These are phyloP conservation scores for Penicillium sp. DNA, from an alignment of 2,329 filamentous ascomycete species.

Conservation along the genomic window DNA sequence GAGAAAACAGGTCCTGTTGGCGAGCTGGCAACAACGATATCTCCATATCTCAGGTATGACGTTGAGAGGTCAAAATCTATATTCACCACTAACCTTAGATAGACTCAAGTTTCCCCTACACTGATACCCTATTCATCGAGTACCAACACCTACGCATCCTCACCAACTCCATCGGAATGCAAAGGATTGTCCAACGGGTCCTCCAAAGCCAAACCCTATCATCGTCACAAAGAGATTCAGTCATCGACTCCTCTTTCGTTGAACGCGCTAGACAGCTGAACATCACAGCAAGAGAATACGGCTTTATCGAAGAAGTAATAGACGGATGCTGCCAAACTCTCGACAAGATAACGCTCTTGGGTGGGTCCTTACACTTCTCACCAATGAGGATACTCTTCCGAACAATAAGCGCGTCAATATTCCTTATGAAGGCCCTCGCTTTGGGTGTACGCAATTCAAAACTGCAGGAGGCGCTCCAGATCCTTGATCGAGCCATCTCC, in stretches of 20 bases:
- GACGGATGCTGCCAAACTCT: not conserved
- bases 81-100: not conserved
- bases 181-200: not conserved
- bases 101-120: not conserved
- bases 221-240: not conserved
- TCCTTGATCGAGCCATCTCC: not conserved
- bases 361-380: not conserved
- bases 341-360: not conserved
- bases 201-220: not conserved
- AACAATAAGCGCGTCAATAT: not conserved
- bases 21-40: not conserved
- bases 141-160: not conserved
- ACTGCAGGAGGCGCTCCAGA: not conserved
- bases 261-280: not conserved
- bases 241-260: not conserved
- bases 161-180: not conserved
- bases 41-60: not conserved
- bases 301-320: not conserved
- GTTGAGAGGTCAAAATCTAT: not conserved
- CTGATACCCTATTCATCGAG: not conserved
- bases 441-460: not conserved
- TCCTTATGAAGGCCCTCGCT: not conserved
- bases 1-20: not conserved
- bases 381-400: not conserved
- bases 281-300: not conserved